Base-by-base conservation (phyloP, 225 moss, liverwort and hornwort species). In the Polytrichum formosum region DNA sequence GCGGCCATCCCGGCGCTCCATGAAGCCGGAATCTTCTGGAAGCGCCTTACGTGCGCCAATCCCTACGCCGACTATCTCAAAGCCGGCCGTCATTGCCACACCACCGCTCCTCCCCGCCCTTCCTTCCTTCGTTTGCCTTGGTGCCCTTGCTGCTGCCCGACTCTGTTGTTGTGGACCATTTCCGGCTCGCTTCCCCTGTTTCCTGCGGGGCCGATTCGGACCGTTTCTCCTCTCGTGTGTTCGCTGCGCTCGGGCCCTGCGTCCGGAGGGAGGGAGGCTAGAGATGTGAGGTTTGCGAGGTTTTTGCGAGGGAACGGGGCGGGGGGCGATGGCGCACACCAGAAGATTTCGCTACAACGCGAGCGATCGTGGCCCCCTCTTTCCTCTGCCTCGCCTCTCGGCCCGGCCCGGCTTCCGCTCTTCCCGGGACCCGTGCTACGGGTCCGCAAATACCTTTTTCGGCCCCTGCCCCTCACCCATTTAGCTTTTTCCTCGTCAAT, bases 1-100 rank as follows among this genome's bases (percentile, higher is more conserved):
- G 73, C 70, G 63, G 61, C 70, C 74, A 76, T 64, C 65, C 69
- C 69, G 70, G 63, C 76, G 73, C 76, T 72, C 62, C 80, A 73
- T 67, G 46, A 46, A 46, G 46, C 46, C 46, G 16, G 46, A 46
- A 13, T 46, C 46, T 46, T 46, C 46, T 46, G 46, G 46, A 46
- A 46, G 13, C 13, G 20, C 66, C 31, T 21, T 33, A 22, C 19
- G 9, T 4, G 37, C 66, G n/a, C 19, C 21, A 33, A 66, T 33
- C 29, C 20, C 35, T 66, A 7, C 19, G 46, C 20, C 20, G n/a
- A 18, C 8, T 22, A 19, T 22, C 46, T 22, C 33, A n/a, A 59
- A 59, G 23, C 59, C 59, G n/a, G 22, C 66, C 35, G 33, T 66
- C 66, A 66, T 66, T 66, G 46, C 66, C 7, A 46, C 66, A 65